Evolutionary conservation across 139 green algal genomes (phyloP).

Genomic region (Closterium sp.): DNA sequence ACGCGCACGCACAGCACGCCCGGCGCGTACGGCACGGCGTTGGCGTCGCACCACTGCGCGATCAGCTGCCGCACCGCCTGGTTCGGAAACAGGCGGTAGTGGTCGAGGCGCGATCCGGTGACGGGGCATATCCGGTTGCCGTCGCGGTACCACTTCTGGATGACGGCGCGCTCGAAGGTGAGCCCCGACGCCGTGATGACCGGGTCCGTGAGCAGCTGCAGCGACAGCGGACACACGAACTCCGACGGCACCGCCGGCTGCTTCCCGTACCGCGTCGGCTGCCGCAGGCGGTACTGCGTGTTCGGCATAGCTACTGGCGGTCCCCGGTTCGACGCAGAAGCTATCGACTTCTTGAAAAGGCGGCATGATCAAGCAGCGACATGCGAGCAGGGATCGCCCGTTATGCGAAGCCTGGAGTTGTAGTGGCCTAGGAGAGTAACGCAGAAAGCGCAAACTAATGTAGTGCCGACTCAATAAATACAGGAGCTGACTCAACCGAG

Average conservation of each 20-base stretch:
- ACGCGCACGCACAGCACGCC: no score
- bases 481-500: no score
- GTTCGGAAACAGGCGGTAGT: slow-evolving; percentile 10
- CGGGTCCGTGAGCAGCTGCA: slow-evolving; percentile 28
- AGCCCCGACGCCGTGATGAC: slow-evolving; percentile 14
- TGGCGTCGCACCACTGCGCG: slow-evolving; percentile 8
- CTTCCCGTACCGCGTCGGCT: background rate
- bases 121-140: slow-evolving; percentile 7
- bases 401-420: no score
- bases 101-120: background rate
- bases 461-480: no score
- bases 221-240: slow-evolving; percentile 16
- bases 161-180: slow-evolving; percentile 16
- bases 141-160: background rate
- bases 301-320: background rate
- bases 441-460: no score
- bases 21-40: slow-evolving; percentile 5
- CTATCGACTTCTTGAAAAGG: no score
- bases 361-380: no score
- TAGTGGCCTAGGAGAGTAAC: no score
- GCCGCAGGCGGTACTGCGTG: background rate
- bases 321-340: no score
- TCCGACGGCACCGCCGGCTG: slow-evolving; percentile 2
- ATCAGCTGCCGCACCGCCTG: slow-evolving; percentile 4
- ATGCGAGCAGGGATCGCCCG: no score